Conservation (phyloP, 2,329 filamentous ascomycete genomes). For the Colletotrichum noveboracense region DNA sequence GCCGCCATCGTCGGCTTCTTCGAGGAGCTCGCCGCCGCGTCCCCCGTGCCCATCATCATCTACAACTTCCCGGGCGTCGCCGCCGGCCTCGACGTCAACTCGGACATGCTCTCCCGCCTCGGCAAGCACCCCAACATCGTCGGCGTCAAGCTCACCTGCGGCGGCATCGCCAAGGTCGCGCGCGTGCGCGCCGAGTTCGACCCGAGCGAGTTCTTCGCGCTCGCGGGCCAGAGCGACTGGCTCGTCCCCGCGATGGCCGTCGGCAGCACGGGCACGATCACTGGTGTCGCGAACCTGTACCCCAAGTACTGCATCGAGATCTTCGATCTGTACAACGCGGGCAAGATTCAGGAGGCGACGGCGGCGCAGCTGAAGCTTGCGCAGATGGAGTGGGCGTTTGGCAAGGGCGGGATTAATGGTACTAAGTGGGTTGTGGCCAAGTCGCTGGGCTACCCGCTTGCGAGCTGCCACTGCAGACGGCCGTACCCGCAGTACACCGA, state of each 20-base stretch:
- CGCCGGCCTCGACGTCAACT: conserved; percentile 71
- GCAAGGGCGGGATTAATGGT: conserved; percentile 63
- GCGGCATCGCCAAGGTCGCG: conserved; percentile 75
- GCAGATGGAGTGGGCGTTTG: conserved; percentile 60
- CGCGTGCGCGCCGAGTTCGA: conserved; percentile 59
- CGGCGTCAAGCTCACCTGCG: conserved; percentile 75
- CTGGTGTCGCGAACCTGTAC: conserved; percentile 67
- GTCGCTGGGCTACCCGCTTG: conserved; percentile 54
- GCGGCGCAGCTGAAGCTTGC: conserved; percentile 55
- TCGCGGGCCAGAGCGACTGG: conserved; percentile 77
- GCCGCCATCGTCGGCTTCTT: conserved; percentile 69
- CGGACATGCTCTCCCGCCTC: conserved; percentile 65
- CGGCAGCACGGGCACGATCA: conserved; percentile 65
- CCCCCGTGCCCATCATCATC: conserved; percentile 68
- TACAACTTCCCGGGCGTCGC: conserved; percentile 77
- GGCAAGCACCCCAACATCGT: conserved; percentile 68
- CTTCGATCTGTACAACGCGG: conserved; percentile 52
- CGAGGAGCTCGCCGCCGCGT: conserved; percentile 63
- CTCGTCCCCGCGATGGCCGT: conserved; percentile 64
- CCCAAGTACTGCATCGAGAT: conserved; percentile 57
- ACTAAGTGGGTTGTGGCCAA: conserved; percentile 65
- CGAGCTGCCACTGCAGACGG: conserved; percentile 56
- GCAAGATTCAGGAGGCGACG: conserved; percentile 52
- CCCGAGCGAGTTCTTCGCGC: conserved; percentile 66
- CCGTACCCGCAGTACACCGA: conserved; percentile 57